These are phyloP conservation scores for Erucastrum elatum DNA, from an alignment of 345 rosid genomes.

Conservation along the genomic window DNA sequence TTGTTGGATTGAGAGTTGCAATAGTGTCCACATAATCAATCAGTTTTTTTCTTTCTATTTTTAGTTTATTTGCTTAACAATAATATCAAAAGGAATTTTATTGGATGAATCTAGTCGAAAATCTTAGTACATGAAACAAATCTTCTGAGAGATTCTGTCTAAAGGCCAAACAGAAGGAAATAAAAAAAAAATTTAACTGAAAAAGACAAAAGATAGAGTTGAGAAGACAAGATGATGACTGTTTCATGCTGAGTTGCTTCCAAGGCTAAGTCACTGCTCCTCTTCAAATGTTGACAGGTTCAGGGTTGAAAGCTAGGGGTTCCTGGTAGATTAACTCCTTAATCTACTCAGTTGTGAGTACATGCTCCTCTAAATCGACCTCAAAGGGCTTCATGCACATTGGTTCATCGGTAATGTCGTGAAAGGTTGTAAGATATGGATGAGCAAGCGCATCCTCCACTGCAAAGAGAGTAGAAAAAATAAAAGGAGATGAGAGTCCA, in stretches of 20 bases:
- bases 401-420: constrained; percentile 75
- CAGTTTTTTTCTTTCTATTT: too few species aligned
- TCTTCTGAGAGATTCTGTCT: too few species aligned
- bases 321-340: constrained; percentile 79
- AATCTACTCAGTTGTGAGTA: constrained; percentile 68
- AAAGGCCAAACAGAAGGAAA: too few species aligned
- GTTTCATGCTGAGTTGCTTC: background rate
- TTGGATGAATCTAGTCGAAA: too few species aligned
- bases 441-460: constrained; percentile 87
- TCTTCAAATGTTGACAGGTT: constrained; percentile 35
- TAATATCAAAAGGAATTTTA: too few species aligned
- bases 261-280: background rate
- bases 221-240: background rate
- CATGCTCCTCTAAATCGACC: constrained; percentile 73
- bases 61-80: too few species aligned
- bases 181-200: too few species aligned
- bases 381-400: constrained; percentile 66
- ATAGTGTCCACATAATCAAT: too few species aligned
- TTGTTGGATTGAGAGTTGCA: too few species aligned
- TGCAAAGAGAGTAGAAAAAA: constrained; percentile 20
- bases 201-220: background rate
- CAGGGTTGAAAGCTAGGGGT: constrained; percentile 84
- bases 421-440: constrained; percentile 66
- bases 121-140: too few species aligned
- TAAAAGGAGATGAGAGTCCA: background rate